Base-by-base conservation (phyloP, 768 basidiomycete genomes). In the Rhodotorula graminis region DNA sequence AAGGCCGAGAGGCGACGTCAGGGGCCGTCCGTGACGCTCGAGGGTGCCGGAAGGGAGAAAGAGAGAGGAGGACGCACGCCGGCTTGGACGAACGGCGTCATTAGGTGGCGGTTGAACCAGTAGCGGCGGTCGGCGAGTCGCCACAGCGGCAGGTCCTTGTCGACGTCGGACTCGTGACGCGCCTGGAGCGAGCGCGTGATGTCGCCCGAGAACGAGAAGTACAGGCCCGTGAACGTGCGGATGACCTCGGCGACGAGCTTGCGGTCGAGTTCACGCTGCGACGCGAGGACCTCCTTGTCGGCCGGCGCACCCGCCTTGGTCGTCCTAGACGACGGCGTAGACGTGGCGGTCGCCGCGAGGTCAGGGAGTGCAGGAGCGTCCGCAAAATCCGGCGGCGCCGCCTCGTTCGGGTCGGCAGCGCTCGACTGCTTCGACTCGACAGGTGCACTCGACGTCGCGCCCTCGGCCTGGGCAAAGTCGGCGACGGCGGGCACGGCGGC, bases 41-140 rank as follows among this genome's bases (percentile, higher is more conserved):
- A 16, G 33, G 5, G 21, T 47, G 55, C 29, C 11, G 33, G 14
- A 33, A 12, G 33, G 15, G n/a, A 25, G 16, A n/a, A 19, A 37
- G n/a, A 33, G 31, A 40, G 21, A 19, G 37, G 40, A 5, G 19
- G 14, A 63, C 86, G 69, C 82, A 93, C 92, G 31, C 93, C 93
- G 58, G 89, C 88, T 72, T 97, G 92, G 52, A 92, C 83, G 75
- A 99, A 89, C 4, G 91, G 88, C 75, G 89, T 89, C 40, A 87
- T 85, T 69, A 98, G 84, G 85, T 87, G 88, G 77, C 93, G 91
- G 78, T 98, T 99, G 92, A 93, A 98, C 90, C 93, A 98, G 80
- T 92, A 98, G 56, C 90, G 88, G 60, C 86, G 85, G 77, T 97
- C 92, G 1, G 93, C 91, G 21, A 93, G 84, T 40, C 93, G 85